Evolutionary conservation across 148 eudicot genomes (phyloP).

Genomic region (Rhododendron williamsianum): DNA sequence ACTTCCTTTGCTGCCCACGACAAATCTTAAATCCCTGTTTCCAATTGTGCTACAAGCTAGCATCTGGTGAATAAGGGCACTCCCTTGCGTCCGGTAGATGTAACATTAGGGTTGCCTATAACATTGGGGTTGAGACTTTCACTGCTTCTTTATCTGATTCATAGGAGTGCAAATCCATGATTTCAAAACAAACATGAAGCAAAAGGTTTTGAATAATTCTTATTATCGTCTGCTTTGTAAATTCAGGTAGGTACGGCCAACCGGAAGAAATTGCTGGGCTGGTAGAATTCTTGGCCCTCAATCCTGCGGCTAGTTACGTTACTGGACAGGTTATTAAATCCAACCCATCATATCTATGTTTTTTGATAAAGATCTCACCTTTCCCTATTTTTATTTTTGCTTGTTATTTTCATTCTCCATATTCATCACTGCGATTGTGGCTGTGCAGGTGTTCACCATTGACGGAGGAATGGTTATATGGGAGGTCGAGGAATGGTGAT

Average conservation of each 20-base stretch:
- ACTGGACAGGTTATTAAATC: constrained; percentile 63
- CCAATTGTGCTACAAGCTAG: not conserved
- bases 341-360: not conserved
- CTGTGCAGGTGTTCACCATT: constrained; percentile 59
- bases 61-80: not conserved
- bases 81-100: not conserved
- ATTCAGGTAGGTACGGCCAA: constrained; percentile 60
- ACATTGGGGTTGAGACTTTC: not conserved
- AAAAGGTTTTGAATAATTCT: not conserved
- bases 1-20: not conserved
- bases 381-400: not conserved
- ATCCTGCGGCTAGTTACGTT: constrained; percentile 72
- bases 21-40: not conserved
- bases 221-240: not conserved
- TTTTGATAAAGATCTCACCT: too few species aligned
- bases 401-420: not conserved
- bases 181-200: not conserved
- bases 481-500: constrained; percentile 48
- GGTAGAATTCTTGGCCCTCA: constrained; percentile 77
- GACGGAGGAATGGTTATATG: constrained; percentile 71
- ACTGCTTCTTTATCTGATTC: not conserved
- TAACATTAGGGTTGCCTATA: not conserved
- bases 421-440: not conserved
- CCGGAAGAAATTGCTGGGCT: constrained; percentile 84
- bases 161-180: not conserved